phyloP scores from a whole-genome alignment of 768 basidiomycete genomes.

The Leccinum subtestaceum region DNA sequence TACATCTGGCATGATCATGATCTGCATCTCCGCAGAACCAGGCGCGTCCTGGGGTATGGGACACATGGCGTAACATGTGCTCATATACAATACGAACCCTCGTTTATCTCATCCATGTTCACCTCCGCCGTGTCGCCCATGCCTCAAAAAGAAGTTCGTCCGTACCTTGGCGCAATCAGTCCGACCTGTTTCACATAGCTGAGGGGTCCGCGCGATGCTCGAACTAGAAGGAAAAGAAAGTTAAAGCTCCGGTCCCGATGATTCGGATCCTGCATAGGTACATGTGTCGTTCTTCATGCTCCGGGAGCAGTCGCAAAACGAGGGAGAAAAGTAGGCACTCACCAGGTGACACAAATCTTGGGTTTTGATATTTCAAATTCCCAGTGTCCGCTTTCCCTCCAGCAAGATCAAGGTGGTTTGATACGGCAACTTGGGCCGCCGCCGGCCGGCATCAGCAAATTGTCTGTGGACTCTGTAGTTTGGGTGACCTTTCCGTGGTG shows the following conservation, averaged over 20 bases:
- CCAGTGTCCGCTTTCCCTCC: neutral
- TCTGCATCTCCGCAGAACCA: too few species aligned
- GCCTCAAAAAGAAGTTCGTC: neutral
- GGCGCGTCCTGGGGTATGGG: neutral
- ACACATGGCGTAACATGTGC: neutral
- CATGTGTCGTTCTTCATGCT: neutral
- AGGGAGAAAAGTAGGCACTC: neutral
- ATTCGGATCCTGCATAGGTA: neutral
- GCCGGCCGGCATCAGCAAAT: too few species aligned
- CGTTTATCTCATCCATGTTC: neutral
- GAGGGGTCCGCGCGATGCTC: neutral
- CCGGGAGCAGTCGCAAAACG: neutral
- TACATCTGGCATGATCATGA: too few species aligned
- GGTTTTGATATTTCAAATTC: conserved; percentile 22
- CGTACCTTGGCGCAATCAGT: neutral
- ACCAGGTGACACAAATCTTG: conserved; percentile 11
- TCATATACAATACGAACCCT: too few species aligned
- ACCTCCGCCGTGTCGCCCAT: neutral
- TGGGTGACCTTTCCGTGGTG: too few species aligned
- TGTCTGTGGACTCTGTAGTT: too few species aligned
- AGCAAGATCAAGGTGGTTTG: too few species aligned
- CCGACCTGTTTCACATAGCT: neutral
- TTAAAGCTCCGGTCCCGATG: conserved; percentile 7
- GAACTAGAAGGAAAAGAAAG: conserved; percentile 1
- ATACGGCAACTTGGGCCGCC: too few species aligned